These are phyloP conservation scores for Cardiospermum halicacabum DNA, from an alignment of 345 rosid species.

Conservation along the genomic window DNA sequence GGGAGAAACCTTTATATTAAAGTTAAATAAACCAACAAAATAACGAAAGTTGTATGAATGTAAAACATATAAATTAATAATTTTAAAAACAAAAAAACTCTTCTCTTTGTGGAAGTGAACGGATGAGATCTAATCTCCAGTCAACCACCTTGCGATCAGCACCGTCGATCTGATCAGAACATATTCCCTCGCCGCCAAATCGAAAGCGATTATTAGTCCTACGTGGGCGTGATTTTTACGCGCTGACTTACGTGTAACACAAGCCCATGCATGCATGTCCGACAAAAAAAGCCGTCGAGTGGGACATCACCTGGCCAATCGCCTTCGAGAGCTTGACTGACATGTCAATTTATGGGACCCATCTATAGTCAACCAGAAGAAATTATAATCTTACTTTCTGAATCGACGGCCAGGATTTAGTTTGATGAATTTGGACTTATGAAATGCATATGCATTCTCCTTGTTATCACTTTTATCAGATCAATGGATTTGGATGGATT, in stretches of 20 bases:
- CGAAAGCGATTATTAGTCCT: constrained; percentile 18
- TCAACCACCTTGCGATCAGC: constrained; percentile 23
- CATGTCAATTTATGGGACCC: constrained; percentile 27
- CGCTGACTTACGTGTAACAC: constrained; percentile 24
- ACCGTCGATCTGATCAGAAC: constrained; percentile 26
- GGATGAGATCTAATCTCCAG: constrained; percentile 23
- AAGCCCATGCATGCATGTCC: constrained; percentile 30
- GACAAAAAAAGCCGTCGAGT: constrained; percentile 40
- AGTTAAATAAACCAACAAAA: background rate
- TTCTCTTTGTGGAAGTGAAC: constrained; percentile 20
- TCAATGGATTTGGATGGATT: background rate
- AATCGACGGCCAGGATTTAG: too few species aligned
- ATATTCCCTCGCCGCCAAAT: constrained; percentile 38
- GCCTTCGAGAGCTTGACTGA: background rate
- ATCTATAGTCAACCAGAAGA: constrained; percentile 11
- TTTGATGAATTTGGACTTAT: too few species aligned
- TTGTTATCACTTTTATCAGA: background rate
- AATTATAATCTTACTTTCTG: background rate
- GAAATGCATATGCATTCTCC: too few species aligned
- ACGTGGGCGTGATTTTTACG: constrained; percentile 57
- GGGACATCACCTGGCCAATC: constrained; percentile 28
- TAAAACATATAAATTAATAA: too few species aligned
- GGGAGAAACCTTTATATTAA: constrained; percentile 7
- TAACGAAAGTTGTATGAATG: background rate
- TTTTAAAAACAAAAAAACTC: too few species aligned